Evolutionary conservation across 139 green algal species (phyloP).

Genomic region (Chlamydomonas sp.): DNA sequence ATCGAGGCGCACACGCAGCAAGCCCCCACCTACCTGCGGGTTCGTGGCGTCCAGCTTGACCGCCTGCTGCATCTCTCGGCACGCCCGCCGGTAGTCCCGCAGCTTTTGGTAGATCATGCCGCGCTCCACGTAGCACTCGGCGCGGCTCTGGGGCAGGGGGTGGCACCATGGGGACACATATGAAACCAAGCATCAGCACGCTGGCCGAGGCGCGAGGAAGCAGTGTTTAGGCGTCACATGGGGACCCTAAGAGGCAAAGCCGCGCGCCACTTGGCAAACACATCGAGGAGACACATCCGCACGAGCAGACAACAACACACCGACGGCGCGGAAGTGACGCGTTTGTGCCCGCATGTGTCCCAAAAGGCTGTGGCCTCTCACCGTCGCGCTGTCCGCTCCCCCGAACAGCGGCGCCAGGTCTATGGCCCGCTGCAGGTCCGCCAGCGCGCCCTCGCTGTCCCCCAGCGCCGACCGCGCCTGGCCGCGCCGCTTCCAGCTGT

Average conservation of each 20-base stretch:
- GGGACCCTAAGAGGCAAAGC: no score
- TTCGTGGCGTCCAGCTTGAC: slow-evolving; percentile 62
- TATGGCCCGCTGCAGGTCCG: slow-evolving; percentile 66
- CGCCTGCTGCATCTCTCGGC: slow-evolving; percentile 54
- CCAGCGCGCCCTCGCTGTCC: slow-evolving; percentile 63
- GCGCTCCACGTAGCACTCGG: slow-evolving; percentile 66
- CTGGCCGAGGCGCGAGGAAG: not conserved
- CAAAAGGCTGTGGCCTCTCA: not conserved
- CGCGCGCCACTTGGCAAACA: no score
- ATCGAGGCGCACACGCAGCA: not conserved
- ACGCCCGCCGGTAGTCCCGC: slow-evolving; percentile 71
- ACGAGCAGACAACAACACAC: no score
- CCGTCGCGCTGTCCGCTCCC: not conserved
- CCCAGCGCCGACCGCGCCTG: slow-evolving; percentile 82
- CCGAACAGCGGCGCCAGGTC: slow-evolving; percentile 54
- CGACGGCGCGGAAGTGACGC: not conserved
- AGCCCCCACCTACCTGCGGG: slow-evolving; percentile 17
- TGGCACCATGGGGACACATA: no score
- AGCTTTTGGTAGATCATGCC: slow-evolving; percentile 79
- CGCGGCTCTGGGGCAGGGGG: slow-evolving; percentile 30
- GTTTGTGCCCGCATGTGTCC: slow-evolving; percentile 2
- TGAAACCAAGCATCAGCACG: no score
- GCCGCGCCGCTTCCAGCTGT: slow-evolving; percentile 83
- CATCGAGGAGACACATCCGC: no score
- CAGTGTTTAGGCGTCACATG: not conserved